Percentiles rank a stretch among this genome's conserved stretches.
phyloP scores from a whole-genome alignment of 73 alveolate genomes.

The Tetrahymena malaccensis region DNA sequence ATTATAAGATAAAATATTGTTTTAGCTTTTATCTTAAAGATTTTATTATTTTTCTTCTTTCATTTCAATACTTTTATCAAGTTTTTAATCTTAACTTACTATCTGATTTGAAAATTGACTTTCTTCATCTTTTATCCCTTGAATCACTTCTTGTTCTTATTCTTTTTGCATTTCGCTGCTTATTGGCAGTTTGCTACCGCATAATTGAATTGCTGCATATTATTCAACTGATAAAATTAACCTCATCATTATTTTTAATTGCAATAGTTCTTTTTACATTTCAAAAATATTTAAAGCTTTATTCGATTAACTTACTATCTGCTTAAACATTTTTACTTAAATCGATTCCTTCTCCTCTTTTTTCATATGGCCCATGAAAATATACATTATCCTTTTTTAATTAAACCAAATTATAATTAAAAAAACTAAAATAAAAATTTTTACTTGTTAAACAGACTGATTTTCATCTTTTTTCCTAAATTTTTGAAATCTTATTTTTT shows the following conservation, averaged over 20 bases:
- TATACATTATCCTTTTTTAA: not conserved
- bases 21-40: too few relatives aligned
- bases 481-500: not conserved
- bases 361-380: not conserved
- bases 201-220: not conserved
- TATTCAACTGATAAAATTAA: not conserved
- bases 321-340: not conserved
- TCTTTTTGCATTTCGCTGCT: not conserved
- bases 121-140: not conserved
- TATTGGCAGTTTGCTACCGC: not conserved
- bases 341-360: not conserved
- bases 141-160: not conserved
- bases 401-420: too few relatives aligned
- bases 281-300: not conserved
- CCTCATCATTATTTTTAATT: not conserved
- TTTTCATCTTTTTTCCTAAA: not conserved
- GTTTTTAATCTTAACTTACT: not conserved
- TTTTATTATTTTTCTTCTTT: not conserved
- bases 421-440: not conserved
- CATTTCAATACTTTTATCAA: not conserved
- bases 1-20: not conserved
- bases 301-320: not conserved
- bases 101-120: not conserved
- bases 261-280: not conserved
- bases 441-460: not conserved